A percentile compares a stretch with the other conserved stretches of the same genome.
Evolutionary conservation across 2,329 filamentous ascomycete species (phyloP).

Genomic region (Cytospora leucostoma): DNA sequence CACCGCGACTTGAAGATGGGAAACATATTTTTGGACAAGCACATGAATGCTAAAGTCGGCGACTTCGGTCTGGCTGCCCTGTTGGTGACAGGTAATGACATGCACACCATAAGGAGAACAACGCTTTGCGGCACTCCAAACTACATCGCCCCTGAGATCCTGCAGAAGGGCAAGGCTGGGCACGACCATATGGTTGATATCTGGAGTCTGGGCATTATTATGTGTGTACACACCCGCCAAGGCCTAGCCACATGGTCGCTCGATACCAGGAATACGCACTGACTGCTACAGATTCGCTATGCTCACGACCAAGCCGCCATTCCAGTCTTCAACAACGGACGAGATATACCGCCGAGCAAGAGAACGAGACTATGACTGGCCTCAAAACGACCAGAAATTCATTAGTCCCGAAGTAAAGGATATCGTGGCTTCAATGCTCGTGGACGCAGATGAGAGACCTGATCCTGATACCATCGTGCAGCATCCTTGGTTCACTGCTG

Average conservation of each 20-base stretch:
- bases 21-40: slow-evolving; percentile 89
- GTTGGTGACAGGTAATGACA: slow-evolving; percentile 87
- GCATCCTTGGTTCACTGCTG: slow-evolving; percentile 76
- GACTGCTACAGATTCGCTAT: slow-evolving; percentile 74
- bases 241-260: slow-evolving; percentile 7
- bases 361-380: slow-evolving; percentile 79
- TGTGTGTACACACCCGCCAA: slow-evolving; percentile 54
- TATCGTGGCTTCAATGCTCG: slow-evolving; percentile 73
- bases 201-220: slow-evolving; percentile 97
- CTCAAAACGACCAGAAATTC: slow-evolving; percentile 65
- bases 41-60: slow-evolving; percentile 98
- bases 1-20: slow-evolving; percentile 98
- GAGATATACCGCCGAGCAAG: slow-evolving; percentile 76
- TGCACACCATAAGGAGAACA: slow-evolving; percentile 79
- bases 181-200: slow-evolving; percentile 98
- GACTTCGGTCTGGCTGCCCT: slow-evolving; percentile 95
- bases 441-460: slow-evolving; percentile 73
- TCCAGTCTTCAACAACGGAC: slow-evolving; percentile 87
- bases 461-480: slow-evolving; percentile 77
- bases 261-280: slow-evolving; percentile 29
- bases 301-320: slow-evolving; percentile 93
- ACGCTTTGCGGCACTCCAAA: slow-evolving; percentile 97
- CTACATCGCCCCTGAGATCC: slow-evolving; percentile 95
- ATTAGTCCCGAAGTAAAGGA: slow-evolving; percentile 77
- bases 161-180: slow-evolving; percentile 90